A percentile compares a stretch with the other conserved stretches of the same genome.
Conservation (phyloP, 1,284 basidiomycete genomes). For the Cryptococcus floricola region DNA sequence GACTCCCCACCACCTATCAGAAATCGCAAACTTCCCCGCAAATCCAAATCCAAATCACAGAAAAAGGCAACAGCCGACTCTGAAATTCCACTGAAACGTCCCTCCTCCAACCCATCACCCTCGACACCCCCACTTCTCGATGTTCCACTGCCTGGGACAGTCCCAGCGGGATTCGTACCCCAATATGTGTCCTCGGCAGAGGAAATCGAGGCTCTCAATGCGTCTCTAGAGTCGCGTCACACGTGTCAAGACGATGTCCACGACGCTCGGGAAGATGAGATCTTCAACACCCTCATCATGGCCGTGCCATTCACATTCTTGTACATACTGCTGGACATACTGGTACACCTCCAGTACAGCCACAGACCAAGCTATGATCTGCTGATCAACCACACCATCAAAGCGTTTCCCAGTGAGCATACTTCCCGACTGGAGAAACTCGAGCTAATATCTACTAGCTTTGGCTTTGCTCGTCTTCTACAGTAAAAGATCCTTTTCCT, state of each 20-base stretch:
- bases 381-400: slow-evolving; percentile 21
- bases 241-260: slow-evolving; percentile 10
- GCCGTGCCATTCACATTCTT: slow-evolving; percentile 46
- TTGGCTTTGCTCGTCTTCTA: slow-evolving; percentile 40
- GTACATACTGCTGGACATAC: slow-evolving; percentile 45
- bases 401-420: slow-evolving; percentile 37
- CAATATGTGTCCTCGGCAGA: slow-evolving; percentile 1
- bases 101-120: neutral
- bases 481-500: slow-evolving; percentile 14
- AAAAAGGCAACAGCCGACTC: neutral
- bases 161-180: neutral
- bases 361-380: slow-evolving; percentile 23
- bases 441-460: slow-evolving; percentile 13
- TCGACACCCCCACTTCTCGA: neutral
- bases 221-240: neutral
- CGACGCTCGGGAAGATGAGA: slow-evolving; percentile 34
- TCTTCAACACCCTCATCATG: slow-evolving; percentile 43
- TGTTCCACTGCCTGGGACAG: neutral
- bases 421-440: too few relatives aligned
- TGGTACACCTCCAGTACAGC: slow-evolving; percentile 39
- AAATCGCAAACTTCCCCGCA: neutral
- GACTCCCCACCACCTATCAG: neutral
- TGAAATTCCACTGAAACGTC: slow-evolving; percentile 9
- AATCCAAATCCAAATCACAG: neutral
- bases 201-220: slow-evolving; percentile 1